Conservation (phyloP, 2,329 filamentous ascomycete genomes). For the Exophiala xenobiotica region DNA sequence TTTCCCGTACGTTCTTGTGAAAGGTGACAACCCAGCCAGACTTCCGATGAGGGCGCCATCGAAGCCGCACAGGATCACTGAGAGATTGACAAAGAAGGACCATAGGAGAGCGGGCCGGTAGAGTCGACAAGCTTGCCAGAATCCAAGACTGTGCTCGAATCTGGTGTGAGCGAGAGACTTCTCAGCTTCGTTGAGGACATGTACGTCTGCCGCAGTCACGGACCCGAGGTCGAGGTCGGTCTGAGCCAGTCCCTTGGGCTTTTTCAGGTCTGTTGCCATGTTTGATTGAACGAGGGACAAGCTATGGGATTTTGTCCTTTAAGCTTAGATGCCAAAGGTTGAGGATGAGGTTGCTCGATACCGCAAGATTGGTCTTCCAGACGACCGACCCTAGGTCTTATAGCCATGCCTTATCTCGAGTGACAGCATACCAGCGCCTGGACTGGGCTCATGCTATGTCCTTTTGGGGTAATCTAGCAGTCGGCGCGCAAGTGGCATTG, state of each 20-base stretch:
- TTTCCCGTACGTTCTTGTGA: conserved; percentile 55
- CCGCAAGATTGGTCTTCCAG: not conserved
- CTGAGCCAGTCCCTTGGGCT: not conserved
- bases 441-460: not conserved
- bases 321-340: too few species aligned
- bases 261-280: not conserved
- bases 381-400: not conserved
- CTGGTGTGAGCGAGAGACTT: conserved; percentile 23
- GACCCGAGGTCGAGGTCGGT: not conserved
- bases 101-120: conserved; percentile 45
- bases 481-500: not conserved
- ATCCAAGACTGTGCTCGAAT: conserved; percentile 36
- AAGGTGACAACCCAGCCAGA: conserved; percentile 58
- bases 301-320: not conserved
- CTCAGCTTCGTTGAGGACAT: not conserved
- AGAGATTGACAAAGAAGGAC: conserved; percentile 34
- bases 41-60: conserved; percentile 64
- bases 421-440: not conserved
- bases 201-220: not conserved
- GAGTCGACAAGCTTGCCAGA: conserved; percentile 40
- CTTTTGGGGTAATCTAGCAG: not conserved
- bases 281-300: not conserved
- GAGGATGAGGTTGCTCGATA: too few species aligned
- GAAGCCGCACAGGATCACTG: conserved; percentile 43
- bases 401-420: not conserved